Base-by-base conservation (phyloP, 805 yeast species). In the Zygoascus bituminiphila region DNA sequence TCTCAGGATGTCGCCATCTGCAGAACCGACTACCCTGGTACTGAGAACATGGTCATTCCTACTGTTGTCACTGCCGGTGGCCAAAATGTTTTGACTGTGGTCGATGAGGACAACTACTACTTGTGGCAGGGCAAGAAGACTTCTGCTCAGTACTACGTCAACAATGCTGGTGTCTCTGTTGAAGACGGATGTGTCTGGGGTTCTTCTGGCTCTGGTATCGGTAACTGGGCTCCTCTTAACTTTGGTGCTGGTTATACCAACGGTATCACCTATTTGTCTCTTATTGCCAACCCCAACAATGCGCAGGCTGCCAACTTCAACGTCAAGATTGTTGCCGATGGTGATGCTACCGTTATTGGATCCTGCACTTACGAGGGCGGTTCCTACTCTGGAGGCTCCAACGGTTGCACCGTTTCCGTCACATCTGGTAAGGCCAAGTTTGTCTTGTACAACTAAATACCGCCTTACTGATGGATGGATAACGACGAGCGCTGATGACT, bases 11-110 rank as follows among this genome's bases (percentile, higher is more conserved):
- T 91, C 60, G 91, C 98, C 51, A 71, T 93, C 62, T 93, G 98
- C 78, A 85, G 97, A 76, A 91, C 98, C 54, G 98, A 91, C 69
- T 91, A 91, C 79, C 98, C 98, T 64, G 98, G 98, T 73, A 83
- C 96, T 56, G 98, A 91, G 75, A 88, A 88, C 78, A 93, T 91
- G 98, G 94, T 82, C 57, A 77, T 91, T 54, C 98, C 98, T 67
- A 89, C 98, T 52, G 73, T 78, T 54, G 84, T 89, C 46, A 67
- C 65, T 29, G 84, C 83, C 51, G 96, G 95, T 60, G 60, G 72
- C 35, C 58, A 76, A 35, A 67, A 75, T 62, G 82, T 84, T 50
- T 72, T 88, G 58, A 75, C 96, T 47, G 94, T 84, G 57, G 96
- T 89, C 54, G 76, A 88, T 68, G 78, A 80, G 65, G 82, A 72